phyloP scores from a whole-genome alignment of 306 rosid species.

The Castanea sativa region DNA sequence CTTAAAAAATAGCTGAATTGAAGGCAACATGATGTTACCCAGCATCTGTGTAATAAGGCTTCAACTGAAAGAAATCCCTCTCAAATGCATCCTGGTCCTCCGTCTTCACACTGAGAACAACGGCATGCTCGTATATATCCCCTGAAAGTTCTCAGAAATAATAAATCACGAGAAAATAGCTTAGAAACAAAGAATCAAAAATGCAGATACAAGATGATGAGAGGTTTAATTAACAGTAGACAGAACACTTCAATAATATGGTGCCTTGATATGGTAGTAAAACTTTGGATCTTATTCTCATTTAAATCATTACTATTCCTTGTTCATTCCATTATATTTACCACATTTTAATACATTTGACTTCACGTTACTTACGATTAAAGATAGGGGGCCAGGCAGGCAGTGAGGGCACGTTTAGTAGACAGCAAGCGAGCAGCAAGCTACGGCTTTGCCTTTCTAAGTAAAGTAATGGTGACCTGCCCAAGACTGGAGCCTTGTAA shows the following conservation, averaged over 20 bases:
- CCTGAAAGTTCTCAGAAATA: conserved; percentile 54
- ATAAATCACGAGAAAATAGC: background rate
- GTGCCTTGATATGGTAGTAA: background rate
- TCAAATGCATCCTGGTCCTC: conserved; percentile 98
- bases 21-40: conserved; percentile 43
- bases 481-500: too few species aligned
- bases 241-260: background rate
- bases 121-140: conserved; percentile 95
- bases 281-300: background rate
- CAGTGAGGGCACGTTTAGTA: too few species aligned
- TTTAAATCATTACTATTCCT: background rate
- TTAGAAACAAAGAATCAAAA: background rate
- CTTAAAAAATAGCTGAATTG: background rate
- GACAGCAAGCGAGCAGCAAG: too few species aligned
- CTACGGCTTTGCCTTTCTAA: too few species aligned
- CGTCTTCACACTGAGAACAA: conserved; percentile 76
- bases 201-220: background rate
- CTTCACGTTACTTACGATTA: too few species aligned
- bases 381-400: too few species aligned
- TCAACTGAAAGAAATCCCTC: conserved; percentile 93
- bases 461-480: too few species aligned
- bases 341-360: background rate
- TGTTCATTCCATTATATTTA: background rate
- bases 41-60: conserved; percentile 92
- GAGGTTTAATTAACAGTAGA: background rate